phyloP scores from a whole-genome alignment of 2,329 filamentous ascomycete species.

The Diaporthe sp. region DNA sequence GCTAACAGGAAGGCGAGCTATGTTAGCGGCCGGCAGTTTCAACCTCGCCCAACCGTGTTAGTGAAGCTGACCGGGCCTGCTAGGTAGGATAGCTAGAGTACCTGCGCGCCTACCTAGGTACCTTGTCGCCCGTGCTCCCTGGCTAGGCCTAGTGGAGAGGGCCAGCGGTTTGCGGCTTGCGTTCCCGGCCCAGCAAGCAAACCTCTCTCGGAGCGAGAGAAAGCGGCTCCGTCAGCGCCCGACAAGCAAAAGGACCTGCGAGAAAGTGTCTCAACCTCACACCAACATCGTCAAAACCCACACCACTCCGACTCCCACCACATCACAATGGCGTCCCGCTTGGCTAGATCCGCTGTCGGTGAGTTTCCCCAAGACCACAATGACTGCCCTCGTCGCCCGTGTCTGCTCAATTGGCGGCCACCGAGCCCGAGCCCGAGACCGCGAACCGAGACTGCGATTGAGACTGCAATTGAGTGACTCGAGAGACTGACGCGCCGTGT shows the following conservation, averaged over 20 bases:
- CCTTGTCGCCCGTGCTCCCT: neutral
- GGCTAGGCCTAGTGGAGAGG: neutral
- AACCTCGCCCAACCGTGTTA: neutral
- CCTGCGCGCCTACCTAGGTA: neutral
- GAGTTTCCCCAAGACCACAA: conserved; percentile 59
- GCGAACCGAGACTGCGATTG: neutral
- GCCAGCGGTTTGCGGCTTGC: neutral
- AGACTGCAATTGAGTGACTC: no score
- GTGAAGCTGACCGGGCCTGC: neutral
- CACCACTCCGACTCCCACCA: conserved; percentile 63
- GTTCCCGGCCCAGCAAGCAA: conserved; percentile 26
- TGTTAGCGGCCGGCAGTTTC: neutral
- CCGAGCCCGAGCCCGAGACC: neutral
- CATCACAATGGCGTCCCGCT: conserved; percentile 95
- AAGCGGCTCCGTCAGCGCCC: conserved; percentile 34
- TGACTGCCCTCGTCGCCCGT: conserved; percentile 9
- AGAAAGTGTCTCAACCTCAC: conserved; percentile 39
- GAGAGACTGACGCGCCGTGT: conserved; percentile 44
- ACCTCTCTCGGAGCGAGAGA: conserved; percentile 31
- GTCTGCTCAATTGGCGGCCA: conserved; percentile 52
- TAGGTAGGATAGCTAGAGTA: no score
- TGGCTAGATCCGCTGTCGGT: conserved; percentile 96
- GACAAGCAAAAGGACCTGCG: conserved; percentile 24
- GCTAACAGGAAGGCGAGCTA: neutral
- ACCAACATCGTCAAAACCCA: conserved; percentile 25